Evolutionary conservation across 2,329 filamentous ascomycete species (phyloP).

Genomic region (Zalaria sp.): DNA sequence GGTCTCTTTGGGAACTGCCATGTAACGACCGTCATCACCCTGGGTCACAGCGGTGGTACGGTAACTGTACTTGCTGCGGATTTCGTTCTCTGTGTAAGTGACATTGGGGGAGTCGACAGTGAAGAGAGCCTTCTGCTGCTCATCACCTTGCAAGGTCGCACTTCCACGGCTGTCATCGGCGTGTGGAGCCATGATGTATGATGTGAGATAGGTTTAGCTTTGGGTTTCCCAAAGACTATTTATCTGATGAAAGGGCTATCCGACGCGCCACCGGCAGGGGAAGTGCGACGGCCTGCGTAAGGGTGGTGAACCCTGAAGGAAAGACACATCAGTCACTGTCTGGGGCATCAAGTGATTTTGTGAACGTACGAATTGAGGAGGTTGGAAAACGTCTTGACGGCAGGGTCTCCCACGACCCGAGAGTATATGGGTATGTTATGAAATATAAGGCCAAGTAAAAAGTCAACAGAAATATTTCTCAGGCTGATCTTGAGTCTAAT

Average conservation of each 20-base stretch:
- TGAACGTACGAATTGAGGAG: conserved; percentile 80
- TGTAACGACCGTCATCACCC: conserved; percentile 58
- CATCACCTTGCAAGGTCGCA: conserved; percentile 28
- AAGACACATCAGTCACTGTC: not conserved
- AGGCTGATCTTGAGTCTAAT: too few species aligned
- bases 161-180: conserved; percentile 50
- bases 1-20: conserved; percentile 77
- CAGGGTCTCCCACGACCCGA: conserved; percentile 18
- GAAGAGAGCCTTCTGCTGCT: conserved; percentile 42
- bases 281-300: conserved; percentile 92
- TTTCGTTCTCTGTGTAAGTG: conserved; percentile 72
- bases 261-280: conserved; percentile 70
- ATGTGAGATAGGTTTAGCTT: not conserved
- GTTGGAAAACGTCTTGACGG: conserved; percentile 97
- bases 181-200: conserved; percentile 77
- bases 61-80: conserved; percentile 91
- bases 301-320: conserved; percentile 69
- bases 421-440: too few species aligned
- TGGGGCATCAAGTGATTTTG: not conserved
- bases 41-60: conserved; percentile 75
- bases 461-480: too few species aligned
- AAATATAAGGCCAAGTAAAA: too few species aligned
- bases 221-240: conserved; percentile 11
- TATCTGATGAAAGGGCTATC: conserved; percentile 28
- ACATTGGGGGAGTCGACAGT: conserved; percentile 87